Base-by-base conservation (phyloP, 148 eudicot species). In the Heliosperma pusillum region DNA sequence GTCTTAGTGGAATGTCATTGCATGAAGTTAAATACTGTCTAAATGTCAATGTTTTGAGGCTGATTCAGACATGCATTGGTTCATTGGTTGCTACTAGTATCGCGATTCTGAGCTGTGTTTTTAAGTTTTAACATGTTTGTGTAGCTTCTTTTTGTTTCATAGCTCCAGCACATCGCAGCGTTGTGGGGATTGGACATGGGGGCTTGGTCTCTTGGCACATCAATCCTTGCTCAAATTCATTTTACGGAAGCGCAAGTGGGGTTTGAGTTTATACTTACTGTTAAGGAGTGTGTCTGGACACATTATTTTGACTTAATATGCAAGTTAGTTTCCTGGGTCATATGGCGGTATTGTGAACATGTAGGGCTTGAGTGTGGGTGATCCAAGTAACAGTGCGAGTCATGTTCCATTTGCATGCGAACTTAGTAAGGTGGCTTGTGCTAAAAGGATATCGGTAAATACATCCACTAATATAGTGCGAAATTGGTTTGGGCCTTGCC, bases 161-260 rank as follows among this genome's bases (percentile, higher is more conserved):
- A 87, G 91, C 88, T 89, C 85, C 85, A 88, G 93, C 85, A 77
- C 86, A 76, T 63, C 71, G 85, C 82, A 80, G 88, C 81, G 80
- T 80, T 84, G 87, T 81, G 87, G 86, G 90, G 90, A 89, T 86
- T 86, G 88, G 93, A 76, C 83, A 77, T 86, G 83, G 90, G 90
- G 76, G 81, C 86, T 76, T 86, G 83, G 73, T 81, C 56, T 71
- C 68, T 75, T 80, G 72, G 80, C 83, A 80, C 79, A 21, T 80
- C 71, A 70, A 63, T 70, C 82, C 76, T 50, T 69, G 75, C 63
- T 74, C 82, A 69, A 65, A 73, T 52, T 56, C 65, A 53, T 70
- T 63, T 76, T 42, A 69, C 75, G 61, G 33, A 47, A 44, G 77
- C 81, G 82, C 75, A 71, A 69, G 69, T 71, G 67, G 42, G 76